Base-by-base conservation (phyloP, 2,329 filamentous ascomycete species). In the Sporothrix pallida region DNA sequence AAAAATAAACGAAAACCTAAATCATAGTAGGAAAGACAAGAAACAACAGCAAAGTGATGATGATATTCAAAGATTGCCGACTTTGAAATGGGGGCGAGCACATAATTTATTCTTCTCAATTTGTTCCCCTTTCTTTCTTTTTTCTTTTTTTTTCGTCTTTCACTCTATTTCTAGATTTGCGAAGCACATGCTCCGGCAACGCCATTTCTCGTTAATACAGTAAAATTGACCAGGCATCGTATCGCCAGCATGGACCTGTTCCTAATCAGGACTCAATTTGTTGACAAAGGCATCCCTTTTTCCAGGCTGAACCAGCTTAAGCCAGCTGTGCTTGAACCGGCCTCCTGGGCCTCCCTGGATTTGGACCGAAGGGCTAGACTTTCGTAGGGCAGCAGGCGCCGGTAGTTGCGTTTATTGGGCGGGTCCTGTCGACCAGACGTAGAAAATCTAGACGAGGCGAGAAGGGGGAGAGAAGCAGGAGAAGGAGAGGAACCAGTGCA, bases 141-240 rank as follows among this genome's bases (percentile, higher is more conserved):
- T 26, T 37, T 37, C 31, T 37, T 5, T 5, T 7, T 5, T 37
- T 37, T 37, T 37, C 31, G 31, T 37, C 31, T 7, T 37, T 7
- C 7, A 7, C 31, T 37, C 4, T 7, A 37, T 37, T 37, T 37
- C 56, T 17, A 23, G 12, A 60, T 8, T 12, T 60, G 15, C 23
- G 12, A 60, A 60, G 23, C 56, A 60, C 56, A 37, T 60, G 56
- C 56, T 60, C 23, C 23, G 56, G 20, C 54, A 31, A 58, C 54
- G 15, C 48, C 12, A 56, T 2, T 56, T 9, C 23, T 56, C 20
- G 20, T 37, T 37, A 7, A 37, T 37, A 3, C 46, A 48, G 46
- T 8, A 48, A 52, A 60, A 31, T 60, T 60, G 13, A 26, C 23
- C 23, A 5, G n/a, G 26, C 56, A 60, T 60, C 23, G 56, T 60